These are phyloP conservation scores for Nicotiana rustica DNA, from an alignment of 305 asterid genomes.

Conservation along the genomic window DNA sequence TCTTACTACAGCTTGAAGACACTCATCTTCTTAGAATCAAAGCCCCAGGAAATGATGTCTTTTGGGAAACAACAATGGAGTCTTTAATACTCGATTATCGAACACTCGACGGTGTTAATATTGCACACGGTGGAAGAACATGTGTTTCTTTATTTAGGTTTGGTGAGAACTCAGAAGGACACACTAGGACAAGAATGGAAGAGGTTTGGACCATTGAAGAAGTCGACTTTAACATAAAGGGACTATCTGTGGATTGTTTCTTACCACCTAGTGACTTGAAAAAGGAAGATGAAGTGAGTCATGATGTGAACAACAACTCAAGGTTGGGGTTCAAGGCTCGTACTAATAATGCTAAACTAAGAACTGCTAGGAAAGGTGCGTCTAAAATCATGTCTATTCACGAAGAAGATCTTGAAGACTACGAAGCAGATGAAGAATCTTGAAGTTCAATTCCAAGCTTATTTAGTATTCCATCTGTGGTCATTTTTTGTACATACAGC, in stretches of 20 bases:
- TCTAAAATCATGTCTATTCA: conserved; percentile 37
- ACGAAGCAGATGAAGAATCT: conserved; percentile 30
- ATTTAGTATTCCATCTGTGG: not conserved
- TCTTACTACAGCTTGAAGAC: conserved; percentile 40
- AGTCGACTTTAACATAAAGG: conserved; percentile 43
- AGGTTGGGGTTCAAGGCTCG: conserved; percentile 17
- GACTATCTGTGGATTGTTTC: conserved; percentile 38
- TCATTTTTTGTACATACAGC: conserved; percentile 31
- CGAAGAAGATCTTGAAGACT: conserved; percentile 33
- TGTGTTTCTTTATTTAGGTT: conserved; percentile 35
- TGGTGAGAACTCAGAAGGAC: conserved; percentile 39
- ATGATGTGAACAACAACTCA: conserved; percentile 9
- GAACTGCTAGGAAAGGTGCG: conserved; percentile 20
- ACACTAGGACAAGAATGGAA: conserved; percentile 40
- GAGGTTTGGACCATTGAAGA: conserved; percentile 43
- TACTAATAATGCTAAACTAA: not conserved
- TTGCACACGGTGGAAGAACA: conserved; percentile 43
- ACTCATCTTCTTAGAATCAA: conserved; percentile 37
- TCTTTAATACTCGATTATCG: conserved; percentile 38
- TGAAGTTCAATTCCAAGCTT: conserved; percentile 15
- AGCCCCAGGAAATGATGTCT: conserved; percentile 34
- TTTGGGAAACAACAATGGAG: conserved; percentile 46
- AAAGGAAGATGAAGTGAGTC: conserved; percentile 33
- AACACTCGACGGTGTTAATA: conserved; percentile 34
- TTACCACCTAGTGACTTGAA: conserved; percentile 40